Evolutionary conservation across 2,329 filamentous ascomycete species (phyloP).

Genomic region (Exophiala mesophila): DNA sequence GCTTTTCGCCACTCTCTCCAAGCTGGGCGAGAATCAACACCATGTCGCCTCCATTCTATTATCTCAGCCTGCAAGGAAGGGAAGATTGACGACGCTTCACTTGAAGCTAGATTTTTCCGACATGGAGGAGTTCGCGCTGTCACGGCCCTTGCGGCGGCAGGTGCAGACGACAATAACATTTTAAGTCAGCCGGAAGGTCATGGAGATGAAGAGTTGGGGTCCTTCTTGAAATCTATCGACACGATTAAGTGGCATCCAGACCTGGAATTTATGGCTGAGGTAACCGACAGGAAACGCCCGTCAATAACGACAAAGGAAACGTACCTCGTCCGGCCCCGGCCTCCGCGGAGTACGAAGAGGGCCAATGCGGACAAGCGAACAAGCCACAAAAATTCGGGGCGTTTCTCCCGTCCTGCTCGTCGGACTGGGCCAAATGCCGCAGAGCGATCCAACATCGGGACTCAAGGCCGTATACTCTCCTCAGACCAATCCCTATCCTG

Average conservation of each 20-base stretch:
- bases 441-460: background rate
- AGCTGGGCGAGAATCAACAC: background rate
- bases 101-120: background rate
- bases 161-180: background rate
- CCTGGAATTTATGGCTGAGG: conserved; percentile 1
- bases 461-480: background rate
- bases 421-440: background rate
- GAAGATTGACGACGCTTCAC: background rate
- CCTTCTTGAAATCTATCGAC: conserved; percentile 1
- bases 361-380: background rate
- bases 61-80: conserved; percentile 1
- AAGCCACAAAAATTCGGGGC: background rate
- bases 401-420: background rate
- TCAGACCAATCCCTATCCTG: background rate
- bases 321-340: conserved; percentile 6
- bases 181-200: background rate
- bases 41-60: conserved; percentile 1
- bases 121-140: background rate
- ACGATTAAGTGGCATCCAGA: conserved; percentile 3
- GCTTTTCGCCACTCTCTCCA: conserved; percentile 1
- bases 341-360: background rate
- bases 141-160: background rate
- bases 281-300: background rate
- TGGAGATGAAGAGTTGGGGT: background rate
- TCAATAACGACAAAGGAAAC: conserved; percentile 5